Evolutionary conservation across 108 stramenopile genomes (phyloP).

Genomic region (Pseudonitzschia pungens): DNA sequence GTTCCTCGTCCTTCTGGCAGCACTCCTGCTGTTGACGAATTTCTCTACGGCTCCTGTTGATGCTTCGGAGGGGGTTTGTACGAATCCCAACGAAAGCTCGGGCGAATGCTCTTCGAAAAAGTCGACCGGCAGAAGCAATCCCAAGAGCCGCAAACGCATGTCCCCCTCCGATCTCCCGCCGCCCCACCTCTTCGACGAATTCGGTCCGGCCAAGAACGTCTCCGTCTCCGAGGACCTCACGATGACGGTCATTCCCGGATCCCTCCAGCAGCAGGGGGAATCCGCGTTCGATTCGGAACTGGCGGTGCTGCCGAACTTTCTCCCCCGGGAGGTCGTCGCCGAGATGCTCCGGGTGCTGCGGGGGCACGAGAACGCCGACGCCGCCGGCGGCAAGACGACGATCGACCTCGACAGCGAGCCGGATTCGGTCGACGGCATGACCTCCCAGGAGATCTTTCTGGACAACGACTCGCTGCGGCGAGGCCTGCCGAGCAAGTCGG

Average conservation of each 20-base stretch:
- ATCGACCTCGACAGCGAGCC: conserved; percentile 13
- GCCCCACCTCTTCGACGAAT: neutral
- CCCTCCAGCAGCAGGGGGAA: neutral
- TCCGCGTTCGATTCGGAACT: neutral
- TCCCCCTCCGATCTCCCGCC: conserved; percentile 1
- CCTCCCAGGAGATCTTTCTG: conserved; percentile 20
- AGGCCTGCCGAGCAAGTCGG: neutral
- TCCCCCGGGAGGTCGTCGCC: neutral
- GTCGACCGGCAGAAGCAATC: too few species aligned
- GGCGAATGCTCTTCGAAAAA: too few species aligned
- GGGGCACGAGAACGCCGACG: neutral
- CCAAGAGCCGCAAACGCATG: too few species aligned
- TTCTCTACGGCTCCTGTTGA: too few species aligned
- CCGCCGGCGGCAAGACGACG: neutral
- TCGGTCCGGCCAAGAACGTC: neutral
- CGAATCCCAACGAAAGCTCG: too few species aligned
- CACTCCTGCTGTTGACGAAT: too few species aligned
- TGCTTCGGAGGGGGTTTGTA: too few species aligned
- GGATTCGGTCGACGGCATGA: conserved; percentile 23
- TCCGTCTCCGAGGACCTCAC: neutral
- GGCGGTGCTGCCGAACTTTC: neutral
- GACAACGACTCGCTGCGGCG: conserved; percentile 17
- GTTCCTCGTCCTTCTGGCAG: too few species aligned
- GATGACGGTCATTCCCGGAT: neutral
- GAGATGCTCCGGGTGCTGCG: neutral